Base-by-base conservation (phyloP, 2,329 filamentous ascomycete genomes). In the Gyromitra esculenta region DNA sequence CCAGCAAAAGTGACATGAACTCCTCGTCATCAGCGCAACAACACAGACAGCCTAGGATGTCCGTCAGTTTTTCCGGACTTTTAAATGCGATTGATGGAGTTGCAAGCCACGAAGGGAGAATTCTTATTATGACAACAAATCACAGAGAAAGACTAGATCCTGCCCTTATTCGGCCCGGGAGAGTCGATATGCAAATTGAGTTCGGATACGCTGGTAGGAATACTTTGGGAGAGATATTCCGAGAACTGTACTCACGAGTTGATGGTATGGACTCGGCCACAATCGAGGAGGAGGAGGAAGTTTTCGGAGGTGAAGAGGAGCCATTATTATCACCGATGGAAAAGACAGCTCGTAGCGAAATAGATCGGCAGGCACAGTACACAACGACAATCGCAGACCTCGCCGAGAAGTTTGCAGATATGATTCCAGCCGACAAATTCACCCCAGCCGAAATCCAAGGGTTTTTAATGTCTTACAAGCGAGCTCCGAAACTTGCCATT, bases 41-140 rank as follows among this genome's bases (percentile, higher is more conserved):
- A 35, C 56, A 76, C 52, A 74, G 52, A 63, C 63, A 81, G 80
- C 64, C 81, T 35, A 82, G 13, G 83, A 85, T 6, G 43, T 77
- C 78, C 11, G 87, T 96, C 57, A 89, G 88, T 0, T 86, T 93
- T 0, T 91, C 90, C 0, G 90, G 89, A 0, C 83, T 93, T 0
- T 84, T 93, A 35, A 93, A 92, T 76, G 88, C 90, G 7, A 87
- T 93, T 8, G 91, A 93, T 78, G 91, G 91, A 1, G 89, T 92
- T 0, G 90, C 89, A 0, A 89, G 89, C 0, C 88, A 88, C 74
- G 91, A 93, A 83, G 91, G 91, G 1, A 87, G 90, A 15, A 89
- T 92, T 35, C 86, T 93, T 18, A 88, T 93, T 81, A 92, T 93
- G 90, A 93, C 90, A 0, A 91, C 90, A 37, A 93, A 92, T 80